Percentiles rank a stretch among this genome's conserved stretches.
Evolutionary conservation across 768 basidiomycete genomes (phyloP).

Genomic region (Gelatoporia subvermispora): DNA sequence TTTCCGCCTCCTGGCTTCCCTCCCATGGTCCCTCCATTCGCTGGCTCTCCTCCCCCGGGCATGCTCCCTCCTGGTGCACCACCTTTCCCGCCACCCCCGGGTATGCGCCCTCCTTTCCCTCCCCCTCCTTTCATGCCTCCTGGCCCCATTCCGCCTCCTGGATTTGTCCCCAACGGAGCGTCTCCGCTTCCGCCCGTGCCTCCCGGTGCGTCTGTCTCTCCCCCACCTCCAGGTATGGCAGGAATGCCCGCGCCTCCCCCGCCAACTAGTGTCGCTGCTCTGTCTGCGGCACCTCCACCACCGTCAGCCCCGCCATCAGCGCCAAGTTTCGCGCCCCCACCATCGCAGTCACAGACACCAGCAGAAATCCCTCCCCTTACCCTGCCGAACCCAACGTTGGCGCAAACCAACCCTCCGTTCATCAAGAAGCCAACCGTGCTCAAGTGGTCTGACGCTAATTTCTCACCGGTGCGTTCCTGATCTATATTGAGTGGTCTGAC

Average conservation of each 20-base stretch:
- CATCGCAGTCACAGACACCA: constrained; percentile 20
- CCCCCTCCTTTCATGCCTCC: constrained; percentile 35
- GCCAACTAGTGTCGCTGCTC: constrained; percentile 24
- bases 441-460: constrained; percentile 74
- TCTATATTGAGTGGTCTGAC: neutral
- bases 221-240: constrained; percentile 25
- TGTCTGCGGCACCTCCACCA: constrained; percentile 23
- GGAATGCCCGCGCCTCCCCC: constrained; percentile 17
- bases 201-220: constrained; percentile 16
- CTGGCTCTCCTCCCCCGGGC: constrained; percentile 38
- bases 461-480: constrained; percentile 57
- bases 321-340: constrained; percentile 21
- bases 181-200: constrained; percentile 21
- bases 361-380: constrained; percentile 26
- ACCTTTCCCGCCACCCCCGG: constrained; percentile 32
- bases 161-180: constrained; percentile 21
- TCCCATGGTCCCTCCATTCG: constrained; percentile 27
- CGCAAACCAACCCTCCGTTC: constrained; percentile 66
- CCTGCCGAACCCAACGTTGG: constrained; percentile 52
- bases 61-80: constrained; percentile 36
- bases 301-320: constrained; percentile 23
- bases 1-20: constrained; percentile 56
- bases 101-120: constrained; percentile 29
- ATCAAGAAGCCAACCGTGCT: constrained; percentile 67
- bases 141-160: constrained; percentile 27